Percentiles rank a stretch among this genome's conserved stretches.
These are phyloP conservation scores for Starmerella davenportii DNA, from an alignment of 805 yeast species.

Conservation along the genomic window DNA sequence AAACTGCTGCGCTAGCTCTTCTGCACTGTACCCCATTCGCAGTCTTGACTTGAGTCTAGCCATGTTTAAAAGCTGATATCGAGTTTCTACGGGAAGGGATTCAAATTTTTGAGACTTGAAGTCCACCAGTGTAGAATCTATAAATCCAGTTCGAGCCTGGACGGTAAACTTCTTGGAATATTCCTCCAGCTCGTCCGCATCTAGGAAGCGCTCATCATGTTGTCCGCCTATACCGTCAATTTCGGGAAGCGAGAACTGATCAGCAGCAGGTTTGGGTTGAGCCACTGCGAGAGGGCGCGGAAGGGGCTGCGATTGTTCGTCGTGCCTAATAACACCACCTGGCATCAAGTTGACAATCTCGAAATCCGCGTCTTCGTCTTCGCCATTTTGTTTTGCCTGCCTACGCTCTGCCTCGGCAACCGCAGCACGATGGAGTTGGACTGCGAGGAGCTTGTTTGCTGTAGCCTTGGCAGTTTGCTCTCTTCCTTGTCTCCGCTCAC, in stretches of 20 bases:
- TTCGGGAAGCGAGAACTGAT: constrained; percentile 74
- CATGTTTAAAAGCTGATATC: constrained; percentile 72
- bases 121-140: constrained; percentile 38
- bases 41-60: constrained; percentile 68
- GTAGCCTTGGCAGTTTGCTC: constrained; percentile 51
- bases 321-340: too few relatives aligned
- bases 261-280: constrained; percentile 33
- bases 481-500: constrained; percentile 56
- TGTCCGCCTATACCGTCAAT: constrained; percentile 28
- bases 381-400: neutral
- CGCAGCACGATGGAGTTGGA: constrained; percentile 50
- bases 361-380: neutral
- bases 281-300: neutral
- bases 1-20: constrained; percentile 65
- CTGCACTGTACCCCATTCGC: constrained; percentile 86
- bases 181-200: constrained; percentile 53
- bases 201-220: constrained; percentile 55
- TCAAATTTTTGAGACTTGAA: constrained; percentile 67
- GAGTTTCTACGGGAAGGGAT: constrained; percentile 63
- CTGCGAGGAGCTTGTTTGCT: constrained; percentile 63
- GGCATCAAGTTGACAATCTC: neutral
- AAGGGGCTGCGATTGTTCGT: too few relatives aligned
- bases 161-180: constrained; percentile 37
- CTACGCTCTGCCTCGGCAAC: constrained; percentile 17
- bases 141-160: constrained; percentile 30